Base-by-base conservation (phyloP, 768 basidiomycete genomes). In the Rhodotorula graminis region DNA sequence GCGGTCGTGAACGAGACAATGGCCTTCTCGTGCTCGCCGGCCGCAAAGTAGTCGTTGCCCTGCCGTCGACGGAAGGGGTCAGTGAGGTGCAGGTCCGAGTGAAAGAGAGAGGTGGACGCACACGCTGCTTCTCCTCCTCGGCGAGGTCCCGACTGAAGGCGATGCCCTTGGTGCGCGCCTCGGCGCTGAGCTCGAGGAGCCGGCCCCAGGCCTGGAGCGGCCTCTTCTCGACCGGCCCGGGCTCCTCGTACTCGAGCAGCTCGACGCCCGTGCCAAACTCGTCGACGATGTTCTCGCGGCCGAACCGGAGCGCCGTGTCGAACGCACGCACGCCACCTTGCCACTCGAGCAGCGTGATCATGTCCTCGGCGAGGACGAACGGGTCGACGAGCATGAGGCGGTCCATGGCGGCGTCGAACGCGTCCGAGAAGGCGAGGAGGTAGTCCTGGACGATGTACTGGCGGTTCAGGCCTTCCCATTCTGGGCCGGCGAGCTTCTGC, bases 381-480 rank as follows among this genome's bases (percentile, higher is more conserved):
- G 74, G 74, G 52, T 69, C 64, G 23, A 44, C 57, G 9, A 69
- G 61, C 57, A 75, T 65, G 42, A 75, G 67, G 49, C 74, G 74
- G 58, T 75, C 74, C 53, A 71, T 75, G 14, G 74, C 74, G 18
- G 60, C 64, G 68, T 75, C 71, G 74, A 72, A 75, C 2, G 74
- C 70, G 71, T 75, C 74, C 23, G 70, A 65, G 58, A 75, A 75
- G n/a, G 64, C 31, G 67, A 72, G 68, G 50, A 75, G 74, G 65
- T 64, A 75, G 58, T 75, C 74, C 33, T 65, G 60, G n/a, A 75
- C 64, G 37, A 69, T 47, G 70, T 75, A 72, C n/a, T 71, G 67
- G 29, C 74, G 74, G 46, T 67, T 65, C 25, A 60, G 37, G 50
- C 61, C 57, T n/a, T 69, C 49, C 74, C 74, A 75, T 40, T 75